Evolutionary conservation across 768 basidiomycete species (phyloP).

Genomic region (Dioszegia crocea): DNA sequence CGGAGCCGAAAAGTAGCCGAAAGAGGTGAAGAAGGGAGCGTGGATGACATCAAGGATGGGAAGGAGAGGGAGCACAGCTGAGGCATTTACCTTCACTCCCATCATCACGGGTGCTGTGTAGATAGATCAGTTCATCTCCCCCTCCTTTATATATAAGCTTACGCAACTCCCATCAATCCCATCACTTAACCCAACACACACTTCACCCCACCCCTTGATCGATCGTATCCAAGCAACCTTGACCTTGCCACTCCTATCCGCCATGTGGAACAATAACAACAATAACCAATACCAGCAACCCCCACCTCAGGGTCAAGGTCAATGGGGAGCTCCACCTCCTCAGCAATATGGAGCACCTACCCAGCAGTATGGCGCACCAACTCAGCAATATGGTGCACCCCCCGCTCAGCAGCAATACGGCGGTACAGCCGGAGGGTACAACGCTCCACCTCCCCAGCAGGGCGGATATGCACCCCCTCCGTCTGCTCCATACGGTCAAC

Average conservation of each 20-base stretch:
- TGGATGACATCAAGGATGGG: too few relatives aligned
- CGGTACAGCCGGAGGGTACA: not conserved
- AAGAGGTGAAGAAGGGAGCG: too few relatives aligned
- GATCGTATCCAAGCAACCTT: not conserved
- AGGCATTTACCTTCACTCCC: too few relatives aligned
- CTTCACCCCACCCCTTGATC: not conserved
- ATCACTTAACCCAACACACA: too few relatives aligned
- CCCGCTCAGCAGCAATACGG: slow-evolving; percentile 11
- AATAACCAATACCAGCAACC: not conserved
- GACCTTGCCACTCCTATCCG: not conserved
- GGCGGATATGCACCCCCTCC: not conserved
- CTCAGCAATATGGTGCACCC: slow-evolving; percentile 15
- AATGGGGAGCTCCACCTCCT: slow-evolving; percentile 8
- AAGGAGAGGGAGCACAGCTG: too few relatives aligned
- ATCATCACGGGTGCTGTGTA: too few relatives aligned
- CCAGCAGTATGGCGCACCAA: slow-evolving; percentile 9
- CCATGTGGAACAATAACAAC: slow-evolving; percentile 8
- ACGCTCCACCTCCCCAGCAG: not conserved
- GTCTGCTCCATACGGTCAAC: not conserved
- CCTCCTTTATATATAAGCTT: too few relatives aligned
- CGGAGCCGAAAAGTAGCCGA: too few relatives aligned
- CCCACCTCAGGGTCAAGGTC: not conserved
- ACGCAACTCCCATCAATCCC: too few relatives aligned
- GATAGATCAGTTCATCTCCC: too few relatives aligned
- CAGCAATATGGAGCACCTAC: not conserved